These are phyloP conservation scores for Artemisia annua DNA, from an alignment of 129 eudicot genomes.

Conservation along the genomic window DNA sequence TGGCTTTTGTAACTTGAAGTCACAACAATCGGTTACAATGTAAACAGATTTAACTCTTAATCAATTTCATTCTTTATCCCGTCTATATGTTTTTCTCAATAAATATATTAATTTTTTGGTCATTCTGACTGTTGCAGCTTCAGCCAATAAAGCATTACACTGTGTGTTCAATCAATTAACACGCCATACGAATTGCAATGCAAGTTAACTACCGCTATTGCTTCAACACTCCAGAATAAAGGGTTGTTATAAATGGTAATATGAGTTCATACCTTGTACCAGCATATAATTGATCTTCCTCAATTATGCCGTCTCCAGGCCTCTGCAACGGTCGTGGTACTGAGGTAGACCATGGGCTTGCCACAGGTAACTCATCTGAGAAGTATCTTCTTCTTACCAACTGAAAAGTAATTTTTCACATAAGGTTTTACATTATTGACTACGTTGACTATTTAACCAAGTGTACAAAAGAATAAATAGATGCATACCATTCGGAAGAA, in stretches of 20 bases:
- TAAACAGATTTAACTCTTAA: too few relatives aligned
- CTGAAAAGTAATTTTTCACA: constrained; percentile 31
- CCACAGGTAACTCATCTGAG: constrained; percentile 74
- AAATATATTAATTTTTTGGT: too few relatives aligned
- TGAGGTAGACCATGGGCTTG: constrained; percentile 75
- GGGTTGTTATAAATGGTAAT: background rate
- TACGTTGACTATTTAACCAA: background rate
- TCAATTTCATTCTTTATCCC: too few relatives aligned
- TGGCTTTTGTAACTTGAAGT: too few relatives aligned
- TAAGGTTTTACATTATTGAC: background rate
- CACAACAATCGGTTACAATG: too few relatives aligned
- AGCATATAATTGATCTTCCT: constrained; percentile 58
- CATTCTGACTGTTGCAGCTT: background rate
- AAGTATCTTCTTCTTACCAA: constrained; percentile 96
- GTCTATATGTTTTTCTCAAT: too few relatives aligned
- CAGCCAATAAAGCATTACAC: too few relatives aligned
- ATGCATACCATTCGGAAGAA: constrained; percentile 45
- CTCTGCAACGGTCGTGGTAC: constrained; percentile 44
- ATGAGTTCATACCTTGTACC: constrained; percentile 51
- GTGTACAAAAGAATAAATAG: background rate
- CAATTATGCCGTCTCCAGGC: constrained; percentile 53
- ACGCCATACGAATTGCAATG: background rate
- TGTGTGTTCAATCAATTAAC: background rate
- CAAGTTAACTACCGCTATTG: background rate
- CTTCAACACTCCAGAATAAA: background rate